Conservation (phyloP, 257 asterid genomes). For the Datura wrightii region DNA sequence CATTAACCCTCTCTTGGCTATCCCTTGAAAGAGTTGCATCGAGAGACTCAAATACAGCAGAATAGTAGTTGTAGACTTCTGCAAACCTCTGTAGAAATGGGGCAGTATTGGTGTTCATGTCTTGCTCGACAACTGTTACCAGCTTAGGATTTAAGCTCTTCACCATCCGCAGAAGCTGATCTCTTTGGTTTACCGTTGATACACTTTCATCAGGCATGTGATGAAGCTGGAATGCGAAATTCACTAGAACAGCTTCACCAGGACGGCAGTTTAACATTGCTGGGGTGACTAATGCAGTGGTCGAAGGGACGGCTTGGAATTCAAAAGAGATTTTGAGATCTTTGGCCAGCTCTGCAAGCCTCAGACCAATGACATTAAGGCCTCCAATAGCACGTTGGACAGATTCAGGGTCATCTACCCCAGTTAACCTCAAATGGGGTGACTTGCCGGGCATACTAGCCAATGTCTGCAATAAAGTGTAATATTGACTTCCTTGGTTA, state of each 20-base stretch:
- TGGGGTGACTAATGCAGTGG: conserved; percentile 67
- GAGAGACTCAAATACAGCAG: conserved; percentile 79
- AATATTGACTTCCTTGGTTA: conserved; percentile 96
- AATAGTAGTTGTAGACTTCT: conserved; percentile 77
- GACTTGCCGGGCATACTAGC: conserved; percentile 58
- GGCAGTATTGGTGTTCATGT: conserved; percentile 85
- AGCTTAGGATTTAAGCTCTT: conserved; percentile 78
- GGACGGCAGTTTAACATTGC: conserved; percentile 58
- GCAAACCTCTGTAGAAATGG: conserved; percentile 81
- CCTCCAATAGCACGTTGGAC: conserved; percentile 87
- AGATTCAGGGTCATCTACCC: conserved; percentile 93
- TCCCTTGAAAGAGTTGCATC: conserved; percentile 80
- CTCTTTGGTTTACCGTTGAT: conserved; percentile 73
- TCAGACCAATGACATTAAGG: conserved; percentile 64
- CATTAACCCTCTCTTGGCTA: conserved; percentile 85
- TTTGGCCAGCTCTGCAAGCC: conserved; percentile 68
- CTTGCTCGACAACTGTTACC: conserved; percentile 90
- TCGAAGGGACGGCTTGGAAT: conserved; percentile 68
- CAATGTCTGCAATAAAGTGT: conserved; percentile 74
- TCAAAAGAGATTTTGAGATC: conserved; percentile 70
- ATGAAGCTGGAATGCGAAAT: conserved; percentile 97
- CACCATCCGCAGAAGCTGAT: conserved; percentile 90
- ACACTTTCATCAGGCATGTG: conserved; percentile 98
- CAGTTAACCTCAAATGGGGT: conserved; percentile 72
- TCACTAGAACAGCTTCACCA: conserved; percentile 74